Base-by-base conservation (phyloP, 768 basidiomycete genomes). In the Coprinopsis marcescibilis region DNA sequence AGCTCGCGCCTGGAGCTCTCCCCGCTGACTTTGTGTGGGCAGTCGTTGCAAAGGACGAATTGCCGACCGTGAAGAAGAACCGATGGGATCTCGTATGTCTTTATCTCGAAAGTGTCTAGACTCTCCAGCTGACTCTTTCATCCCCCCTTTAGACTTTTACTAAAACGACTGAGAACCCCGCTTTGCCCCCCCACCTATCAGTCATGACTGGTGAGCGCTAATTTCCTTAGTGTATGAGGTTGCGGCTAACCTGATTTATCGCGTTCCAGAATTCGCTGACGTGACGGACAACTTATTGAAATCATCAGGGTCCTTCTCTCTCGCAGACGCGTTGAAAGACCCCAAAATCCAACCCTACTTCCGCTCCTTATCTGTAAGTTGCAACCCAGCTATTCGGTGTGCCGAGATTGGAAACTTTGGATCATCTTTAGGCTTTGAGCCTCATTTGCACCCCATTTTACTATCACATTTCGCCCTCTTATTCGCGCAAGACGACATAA, bases 21-120 rank as follows among this genome's bases (percentile, higher is more conserved):
- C 60, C 78, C 40, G 60, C 69, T 49, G 85, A 78, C 56, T 91
- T 81, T 60, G 87, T 95, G 3, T 96, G 85, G 83, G 90, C 81
- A 8, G 62, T 93, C 45, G 83, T 92, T 21, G 73, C 78, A 26
- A 96, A 94, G 69, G 78, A 84, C 48, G 85, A 89, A 54, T 70
- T 94, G 51, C 65, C 75, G 47, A 68, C 70, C 27, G 77, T 90
- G 57, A 83, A 80, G 63, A 72, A 81, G 46, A 65, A 72, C 48
- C 77, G 92, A 52, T 96, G 89, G 89, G 93, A 95, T 61, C 64
- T 94, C 62, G 92, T 95, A 48, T 58, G 84, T 72, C n/a, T 40
- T 40, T n/a, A 27, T 45, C 40, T 35, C 8, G 21, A 21, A 14
- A 11, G 43, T 44, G 36, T 32, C 13, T 3, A 11, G 21, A 17